These are phyloP conservation scores for Collybia sordida DNA, from an alignment of 768 basidiomycete species.

Conservation along the genomic window DNA sequence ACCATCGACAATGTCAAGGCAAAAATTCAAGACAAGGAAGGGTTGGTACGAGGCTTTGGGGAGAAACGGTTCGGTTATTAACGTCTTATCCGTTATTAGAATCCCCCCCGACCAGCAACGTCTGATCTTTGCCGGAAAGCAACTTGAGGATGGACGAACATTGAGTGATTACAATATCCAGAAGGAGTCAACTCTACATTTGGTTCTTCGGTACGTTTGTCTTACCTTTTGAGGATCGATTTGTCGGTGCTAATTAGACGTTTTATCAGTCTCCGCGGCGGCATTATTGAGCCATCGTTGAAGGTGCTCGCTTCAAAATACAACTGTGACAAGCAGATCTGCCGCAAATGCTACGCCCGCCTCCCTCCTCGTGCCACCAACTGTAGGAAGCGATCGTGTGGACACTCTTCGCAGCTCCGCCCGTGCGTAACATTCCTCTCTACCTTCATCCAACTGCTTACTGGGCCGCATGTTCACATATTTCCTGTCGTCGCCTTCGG, in stretches of 20 bases:
- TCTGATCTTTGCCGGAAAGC: conserved; percentile 97
- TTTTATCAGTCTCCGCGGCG: conserved; percentile 79
- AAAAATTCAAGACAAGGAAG: conserved; percentile 61
- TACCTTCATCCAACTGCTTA: no score
- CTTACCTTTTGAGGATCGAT: background rate
- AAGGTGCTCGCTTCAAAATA: conserved; percentile 97
- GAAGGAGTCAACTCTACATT: conserved; percentile 96
- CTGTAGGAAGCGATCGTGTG: conserved; percentile 95
- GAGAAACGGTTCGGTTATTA: background rate
- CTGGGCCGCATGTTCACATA: background rate
- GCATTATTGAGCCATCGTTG: conserved; percentile 98
- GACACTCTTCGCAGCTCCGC: conserved; percentile 88
- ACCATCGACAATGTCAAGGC: conserved; percentile 96
- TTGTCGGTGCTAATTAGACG: background rate
- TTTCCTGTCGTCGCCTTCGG: conserved; percentile 20
- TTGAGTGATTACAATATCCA: conserved; percentile 97
- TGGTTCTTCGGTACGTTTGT: conserved; percentile 84
- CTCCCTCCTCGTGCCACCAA: conserved; percentile 99
- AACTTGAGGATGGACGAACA: conserved; percentile 97
- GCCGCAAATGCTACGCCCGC: conserved; percentile 99
- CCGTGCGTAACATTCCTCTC: conserved; percentile 54
- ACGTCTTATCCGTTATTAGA: conserved; percentile 29
- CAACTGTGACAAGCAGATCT: conserved; percentile 99
- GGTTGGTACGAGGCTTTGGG: conserved; percentile 29
- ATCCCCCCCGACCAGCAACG: conserved; percentile 96